Evolutionary conservation across 2,329 filamentous ascomycete species (phyloP), one percentile per base, ranked within the genome.

Genomic region (Aspergillus melleus): DNA sequence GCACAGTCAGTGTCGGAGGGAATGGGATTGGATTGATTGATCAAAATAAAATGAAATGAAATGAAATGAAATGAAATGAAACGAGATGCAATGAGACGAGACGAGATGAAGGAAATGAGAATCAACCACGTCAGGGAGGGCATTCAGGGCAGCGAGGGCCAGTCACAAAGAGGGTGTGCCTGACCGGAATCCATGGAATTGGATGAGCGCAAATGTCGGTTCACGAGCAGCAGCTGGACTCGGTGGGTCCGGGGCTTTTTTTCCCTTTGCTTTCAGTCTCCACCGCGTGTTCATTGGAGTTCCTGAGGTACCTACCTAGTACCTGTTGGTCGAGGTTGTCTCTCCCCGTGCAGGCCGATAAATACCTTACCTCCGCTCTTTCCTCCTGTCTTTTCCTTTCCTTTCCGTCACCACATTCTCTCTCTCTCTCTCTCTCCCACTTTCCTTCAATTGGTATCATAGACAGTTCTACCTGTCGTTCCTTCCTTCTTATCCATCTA

Each of bases 381-480:
- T 47, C 44, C 3, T 19, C 19, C 44, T 22, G 9, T 47, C 44
- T 9, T 19, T 47, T 4, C 10, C 20, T 24, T 22, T 47, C 22
- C 36, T 24, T 14, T 47, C 20, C 4, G 4, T 47, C 44, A 20
- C 20, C 44, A 47, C 44, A 22, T 22, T 50, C 51, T 59, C 44
- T 49, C 49, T 39, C 56, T 54, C n/a, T 22, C 57, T 22, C 51
- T 63, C 59, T 55, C 54, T 55, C 46, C 54, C 58, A n/a, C 19
- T 22, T 26, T 44, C 32, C 32, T 32, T 55, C 54, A 36, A 36
- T 49, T 51, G 54, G 54, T 55, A 42, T 49, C 51, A 30, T 52
- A 61, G 63, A 61, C 65, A 64, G 60, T 56, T 49, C 39, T 57
- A 9, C 24, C 64, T 63, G 62, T 61, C 63, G 54, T 61, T 66